phyloP scores from a whole-genome alignment of 768 basidiomycete species.

The Phanerochaete sordida region DNA sequence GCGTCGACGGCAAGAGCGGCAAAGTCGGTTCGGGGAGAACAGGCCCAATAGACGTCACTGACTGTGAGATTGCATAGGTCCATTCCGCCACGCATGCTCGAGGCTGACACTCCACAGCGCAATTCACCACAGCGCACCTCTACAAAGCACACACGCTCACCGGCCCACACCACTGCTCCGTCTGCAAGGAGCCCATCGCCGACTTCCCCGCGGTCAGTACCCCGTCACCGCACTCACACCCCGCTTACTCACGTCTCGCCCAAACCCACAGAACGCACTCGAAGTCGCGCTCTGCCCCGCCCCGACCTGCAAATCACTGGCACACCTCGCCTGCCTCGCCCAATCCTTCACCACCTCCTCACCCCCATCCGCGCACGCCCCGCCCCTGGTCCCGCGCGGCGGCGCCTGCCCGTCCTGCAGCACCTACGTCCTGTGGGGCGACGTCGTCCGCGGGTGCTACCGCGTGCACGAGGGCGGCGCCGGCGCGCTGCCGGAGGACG shows the following conservation, averaged over 20 bases:
- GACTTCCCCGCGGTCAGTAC: conserved; percentile 37
- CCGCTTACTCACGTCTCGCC: not conserved
- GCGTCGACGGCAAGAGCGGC: conserved; percentile 65
- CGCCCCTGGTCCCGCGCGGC: conserved; percentile 66
- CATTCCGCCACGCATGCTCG: conserved; percentile 1
- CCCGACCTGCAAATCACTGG: conserved; percentile 43
- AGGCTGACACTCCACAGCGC: too few relatives aligned
- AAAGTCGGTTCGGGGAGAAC: conserved; percentile 48
- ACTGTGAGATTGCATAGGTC: conserved; percentile 36
- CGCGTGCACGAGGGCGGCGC: conserved; percentile 41
- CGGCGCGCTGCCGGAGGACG: conserved; percentile 26
- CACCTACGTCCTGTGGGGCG: conserved; percentile 64
- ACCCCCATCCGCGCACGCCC: too few relatives aligned
- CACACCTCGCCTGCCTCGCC: conserved; percentile 60
- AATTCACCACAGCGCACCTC: conserved; percentile 37
- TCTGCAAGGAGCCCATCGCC: conserved; percentile 42
- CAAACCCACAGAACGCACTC: conserved; percentile 42
- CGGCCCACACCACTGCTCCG: conserved; percentile 39
- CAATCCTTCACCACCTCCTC: conserved; percentile 38
- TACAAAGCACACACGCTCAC: conserved; percentile 45
- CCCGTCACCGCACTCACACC: conserved; percentile 17
- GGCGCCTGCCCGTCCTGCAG: conserved; percentile 53
- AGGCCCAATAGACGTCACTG: conserved; percentile 55
- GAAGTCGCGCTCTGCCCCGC: conserved; percentile 51
- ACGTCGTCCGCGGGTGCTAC: conserved; percentile 60